These are phyloP conservation scores for Saururus chinensis DNA, from an alignment of 164 flowering plant species.

Conservation along the genomic window DNA sequence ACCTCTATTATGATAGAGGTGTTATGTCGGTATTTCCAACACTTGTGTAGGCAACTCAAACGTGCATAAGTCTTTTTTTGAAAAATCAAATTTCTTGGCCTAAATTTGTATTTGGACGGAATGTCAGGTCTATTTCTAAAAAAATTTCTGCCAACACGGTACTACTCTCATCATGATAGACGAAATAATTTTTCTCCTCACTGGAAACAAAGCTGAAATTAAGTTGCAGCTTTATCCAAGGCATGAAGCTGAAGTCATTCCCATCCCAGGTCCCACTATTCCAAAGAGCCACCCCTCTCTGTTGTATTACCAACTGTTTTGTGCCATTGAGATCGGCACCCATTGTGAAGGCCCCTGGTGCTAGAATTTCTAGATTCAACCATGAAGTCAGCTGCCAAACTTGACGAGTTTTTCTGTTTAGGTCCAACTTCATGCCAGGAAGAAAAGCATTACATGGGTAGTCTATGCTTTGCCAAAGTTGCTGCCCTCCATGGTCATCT, in stretches of 20 bases:
- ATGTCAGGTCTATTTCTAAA: too few relatives aligned
- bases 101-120: too few relatives aligned
- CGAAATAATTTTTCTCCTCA: neutral
- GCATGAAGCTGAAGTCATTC: neutral
- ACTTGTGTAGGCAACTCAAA: too few relatives aligned
- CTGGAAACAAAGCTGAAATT: neutral
- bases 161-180: neutral
- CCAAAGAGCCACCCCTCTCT: neutral
- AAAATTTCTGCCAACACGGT: neutral
- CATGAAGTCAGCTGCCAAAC: slow-evolving; percentile 7
- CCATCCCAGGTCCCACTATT: slow-evolving; percentile 1
- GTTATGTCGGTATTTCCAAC: too few relatives aligned
- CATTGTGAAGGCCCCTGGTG: neutral
- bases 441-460: slow-evolving; percentile 5
- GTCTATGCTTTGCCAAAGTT: slow-evolving; percentile 9
- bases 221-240: neutral
- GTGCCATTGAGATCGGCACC: neutral
- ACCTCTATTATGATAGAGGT: too few relatives aligned
- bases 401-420: slow-evolving; percentile 2
- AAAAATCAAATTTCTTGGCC: too few relatives aligned
- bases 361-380: slow-evolving; percentile 6
- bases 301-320: neutral
- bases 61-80: too few relatives aligned
- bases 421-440: slow-evolving; percentile 4
- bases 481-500: neutral